Evolutionary conservation across 371 early-diverging fungal species (phyloP).

Genomic region (Syncephalis plumigaleata): DNA sequence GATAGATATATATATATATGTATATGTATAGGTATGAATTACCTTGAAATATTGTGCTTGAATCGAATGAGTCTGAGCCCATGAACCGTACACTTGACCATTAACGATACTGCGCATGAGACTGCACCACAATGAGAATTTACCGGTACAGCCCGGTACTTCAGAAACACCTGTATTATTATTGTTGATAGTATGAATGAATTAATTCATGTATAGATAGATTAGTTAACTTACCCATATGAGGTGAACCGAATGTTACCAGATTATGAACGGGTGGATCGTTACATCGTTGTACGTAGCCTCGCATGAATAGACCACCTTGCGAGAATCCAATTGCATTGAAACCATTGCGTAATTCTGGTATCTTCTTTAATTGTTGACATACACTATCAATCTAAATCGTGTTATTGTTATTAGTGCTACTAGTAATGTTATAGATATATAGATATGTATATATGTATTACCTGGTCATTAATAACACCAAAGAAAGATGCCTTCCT

Average conservation of each 20-base stretch:
- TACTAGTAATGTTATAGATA: too few relatives aligned
- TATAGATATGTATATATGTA: not conserved
- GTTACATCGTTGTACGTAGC: slow-evolving; percentile 67
- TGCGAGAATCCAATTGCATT: slow-evolving; percentile 94
- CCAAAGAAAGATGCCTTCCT: slow-evolving; percentile 72
- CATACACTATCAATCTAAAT: slow-evolving; percentile 44
- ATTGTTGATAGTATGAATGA: not conserved
- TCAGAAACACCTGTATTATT: slow-evolving; percentile 73
- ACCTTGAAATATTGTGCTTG: slow-evolving; percentile 86
- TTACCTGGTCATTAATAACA: slow-evolving; percentile 46
- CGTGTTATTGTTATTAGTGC: too few relatives aligned
- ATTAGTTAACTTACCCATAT: slow-evolving; percentile 24
- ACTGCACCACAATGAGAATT: slow-evolving; percentile 23
- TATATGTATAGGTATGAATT: not conserved
- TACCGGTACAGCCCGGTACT: slow-evolving; percentile 55
- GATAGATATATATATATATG: not conserved
- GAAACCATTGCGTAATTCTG: slow-evolving; percentile 48
- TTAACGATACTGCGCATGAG: slow-evolving; percentile 45
- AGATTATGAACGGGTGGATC: slow-evolving; percentile 51
- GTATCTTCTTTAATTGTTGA: slow-evolving; percentile 24
- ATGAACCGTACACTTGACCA: slow-evolving; percentile 58
- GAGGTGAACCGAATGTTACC: slow-evolving; percentile 79
- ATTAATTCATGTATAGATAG: not conserved
- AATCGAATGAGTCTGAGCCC: slow-evolving; percentile 60
- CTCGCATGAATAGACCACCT: slow-evolving; percentile 52